These are phyloP conservation scores for Diutina siamensis DNA, from an alignment of 1,139 yeast species.

Conservation along the genomic window DNA sequence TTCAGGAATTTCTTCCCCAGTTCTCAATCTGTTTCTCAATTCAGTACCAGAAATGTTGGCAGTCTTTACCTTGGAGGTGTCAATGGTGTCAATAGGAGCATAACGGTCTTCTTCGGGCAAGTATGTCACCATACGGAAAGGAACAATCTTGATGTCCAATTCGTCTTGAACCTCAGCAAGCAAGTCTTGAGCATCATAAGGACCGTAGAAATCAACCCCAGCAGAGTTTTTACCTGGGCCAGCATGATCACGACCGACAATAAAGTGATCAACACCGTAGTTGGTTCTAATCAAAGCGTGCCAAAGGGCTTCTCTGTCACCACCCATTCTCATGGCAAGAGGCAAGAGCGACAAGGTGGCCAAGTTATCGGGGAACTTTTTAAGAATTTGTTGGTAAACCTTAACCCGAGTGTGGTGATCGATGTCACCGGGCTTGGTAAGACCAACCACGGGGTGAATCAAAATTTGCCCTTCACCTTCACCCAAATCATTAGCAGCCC, in stretches of 20 bases:
- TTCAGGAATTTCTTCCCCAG: constrained; percentile 82
- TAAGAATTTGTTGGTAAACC: constrained; percentile 84
- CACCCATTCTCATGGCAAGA: constrained; percentile 98
- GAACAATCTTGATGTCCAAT: constrained; percentile 75
- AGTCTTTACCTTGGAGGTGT: constrained; percentile 60
- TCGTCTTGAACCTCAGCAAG: constrained; percentile 69
- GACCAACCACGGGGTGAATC: constrained; percentile 94
- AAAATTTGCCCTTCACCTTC: constrained; percentile 49
- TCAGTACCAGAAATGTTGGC: constrained; percentile 94
- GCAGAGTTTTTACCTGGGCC: constrained; percentile 93
- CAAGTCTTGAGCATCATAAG: constrained; percentile 90
- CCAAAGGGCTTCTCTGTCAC: constrained; percentile 98
- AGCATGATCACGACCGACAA: constrained; percentile 97
- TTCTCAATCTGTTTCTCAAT: constrained; percentile 75
- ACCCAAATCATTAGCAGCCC: constrained; percentile 59
- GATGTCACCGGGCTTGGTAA: constrained; percentile 95
- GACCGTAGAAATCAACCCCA: constrained; percentile 93
- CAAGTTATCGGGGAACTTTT: constrained; percentile 88
- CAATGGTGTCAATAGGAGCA: constrained; percentile 89
- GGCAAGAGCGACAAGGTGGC: constrained; percentile 85
- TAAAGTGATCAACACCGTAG: constrained; percentile 94
- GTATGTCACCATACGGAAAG: constrained; percentile 94
- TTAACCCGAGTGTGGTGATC: constrained; percentile 96
- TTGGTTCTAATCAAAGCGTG: constrained; percentile 95
- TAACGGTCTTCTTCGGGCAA: constrained; percentile 92